Base-by-base conservation (phyloP, 2,329 filamentous ascomycete species). In the Helicocarpus griseus region DNA sequence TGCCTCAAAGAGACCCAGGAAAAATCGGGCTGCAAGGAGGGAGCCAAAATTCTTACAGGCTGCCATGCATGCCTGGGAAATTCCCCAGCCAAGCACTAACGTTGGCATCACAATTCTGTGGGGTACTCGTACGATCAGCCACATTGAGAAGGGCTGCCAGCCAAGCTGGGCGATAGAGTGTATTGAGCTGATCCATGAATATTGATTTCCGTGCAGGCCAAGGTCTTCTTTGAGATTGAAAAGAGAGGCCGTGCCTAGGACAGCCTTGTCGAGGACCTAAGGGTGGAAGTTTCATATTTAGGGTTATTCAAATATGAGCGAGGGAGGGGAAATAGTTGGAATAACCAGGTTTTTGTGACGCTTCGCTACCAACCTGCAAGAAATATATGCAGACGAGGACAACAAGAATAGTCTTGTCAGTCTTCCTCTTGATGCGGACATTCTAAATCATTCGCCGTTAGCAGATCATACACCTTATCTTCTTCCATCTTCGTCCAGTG, bases 51-150 rank as follows among this genome's bases (percentile, higher is more conserved):
- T 73, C 26, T 75, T 68, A 46, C 70, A 73, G 3, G 65, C 72
- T 2, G 72, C 73, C 73, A 77, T 76, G 22, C 61, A 64, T 1
- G 73, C 62, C 56, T 76, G 73, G 9, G 74, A 69, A 50, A 75
- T 66, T 2, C 74, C 74, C 74, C 74, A 77, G 2, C 73, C 74
- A 3, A 77, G 61, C 33, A 69, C 63, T 11, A 77, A 57, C 0
- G 57, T 43, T 0, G 80, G 74, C 77, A 83, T 80, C 8, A 83
- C 65, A 29, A 80, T 77, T 1, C 77, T 73, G 56, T 79, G 79
- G 0, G 79, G 80, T 0, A 83, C 73, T 57, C 77, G 80, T 56
- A 83, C 78, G 53, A 83, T 82, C 29, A 83, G 70, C 52, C 74
- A 72, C 0, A 77, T 78, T 0, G 79, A 80, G 53, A 82, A 78